Conservation (phyloP, 345 rosid genomes). For the Salix udensis region DNA sequence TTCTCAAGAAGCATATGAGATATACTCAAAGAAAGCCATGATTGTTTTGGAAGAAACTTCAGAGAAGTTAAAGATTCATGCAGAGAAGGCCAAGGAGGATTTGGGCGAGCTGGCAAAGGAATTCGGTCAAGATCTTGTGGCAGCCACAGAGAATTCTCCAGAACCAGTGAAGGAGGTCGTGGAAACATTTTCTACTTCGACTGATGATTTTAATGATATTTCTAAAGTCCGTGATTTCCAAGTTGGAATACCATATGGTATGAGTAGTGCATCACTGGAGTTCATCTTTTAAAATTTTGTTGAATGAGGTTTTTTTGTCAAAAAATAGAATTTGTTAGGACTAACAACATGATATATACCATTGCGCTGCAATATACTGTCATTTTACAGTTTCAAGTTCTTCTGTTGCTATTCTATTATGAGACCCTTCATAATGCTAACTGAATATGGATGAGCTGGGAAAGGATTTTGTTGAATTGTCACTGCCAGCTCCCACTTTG, state of each 20-base stretch:
- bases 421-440: neutral
- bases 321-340: neutral
- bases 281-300: neutral
- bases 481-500: neutral
- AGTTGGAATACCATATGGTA: conserved; percentile 95
- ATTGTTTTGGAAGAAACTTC: conserved; percentile 58
- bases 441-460: neutral
- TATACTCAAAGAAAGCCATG: conserved; percentile 59
- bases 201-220: conserved; percentile 58
- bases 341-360: neutral
- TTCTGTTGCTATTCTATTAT: neutral
- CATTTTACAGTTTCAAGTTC: neutral
- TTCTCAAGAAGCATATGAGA: conserved; percentile 69
- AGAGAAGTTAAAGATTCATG: conserved; percentile 67
- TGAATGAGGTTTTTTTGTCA: neutral
- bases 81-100: conserved; percentile 71
- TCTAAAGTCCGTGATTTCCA: conserved; percentile 65
- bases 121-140: conserved; percentile 59
- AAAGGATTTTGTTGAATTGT: neutral
- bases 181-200: conserved; percentile 52
- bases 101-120: conserved; percentile 56
- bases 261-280: neutral
- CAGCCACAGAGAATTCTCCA: conserved; percentile 72
- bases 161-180: conserved; percentile 80
- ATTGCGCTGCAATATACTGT: neutral